Evolutionary conservation across 1,139 yeast species (phyloP), one percentile per base, ranked within the genome.

Genomic region (Blastobotrys apis): DNA sequence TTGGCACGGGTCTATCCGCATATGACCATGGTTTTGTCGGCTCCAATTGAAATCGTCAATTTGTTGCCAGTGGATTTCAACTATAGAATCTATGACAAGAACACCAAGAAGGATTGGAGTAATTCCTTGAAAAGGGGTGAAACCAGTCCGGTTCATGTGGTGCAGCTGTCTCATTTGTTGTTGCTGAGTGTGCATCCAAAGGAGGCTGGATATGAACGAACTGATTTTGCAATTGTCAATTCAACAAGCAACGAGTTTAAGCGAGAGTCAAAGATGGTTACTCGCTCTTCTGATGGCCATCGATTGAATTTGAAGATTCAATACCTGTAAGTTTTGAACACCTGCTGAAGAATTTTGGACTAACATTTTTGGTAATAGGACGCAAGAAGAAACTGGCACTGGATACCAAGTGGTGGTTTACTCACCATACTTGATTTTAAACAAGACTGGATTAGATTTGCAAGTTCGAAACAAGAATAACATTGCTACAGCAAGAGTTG

Each of bases 31-130:
- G 75, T 81, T 1, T 68, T 94, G 19, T 81, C 94, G 0, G 90
- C 98, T 0, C 97, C 98, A 0, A 67, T 94, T 32, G 87, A 85
- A 54, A 73, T 94, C 50, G 90, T 84, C 55, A 94, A 94, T 55
- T 68, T 87, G 47, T 65, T 94, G 41, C 98, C 99, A 0, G 85
- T 76, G 59, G 95, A 87, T 54, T 67, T 90, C 42, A 72, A 77
- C 19, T 88, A 84, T 63, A 71, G 86, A 45, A 71, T 94, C 17
- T 86, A 84, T 60, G 94, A 87, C 59, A 85, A 86, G 57, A 79
- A 78, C 19, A 71, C 81, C n/a, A 77, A 76, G 47, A 74, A 75
- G 50, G 94, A 82, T 49, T 82, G 92, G 83, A 74, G 72, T 48
- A 83, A 82, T 19, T 59, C 64, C 12, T 67, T 92, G 37, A 65